Evolutionary conservation across 2,329 filamentous ascomycete species (phyloP).

Genomic region (Eutypa lata): DNA sequence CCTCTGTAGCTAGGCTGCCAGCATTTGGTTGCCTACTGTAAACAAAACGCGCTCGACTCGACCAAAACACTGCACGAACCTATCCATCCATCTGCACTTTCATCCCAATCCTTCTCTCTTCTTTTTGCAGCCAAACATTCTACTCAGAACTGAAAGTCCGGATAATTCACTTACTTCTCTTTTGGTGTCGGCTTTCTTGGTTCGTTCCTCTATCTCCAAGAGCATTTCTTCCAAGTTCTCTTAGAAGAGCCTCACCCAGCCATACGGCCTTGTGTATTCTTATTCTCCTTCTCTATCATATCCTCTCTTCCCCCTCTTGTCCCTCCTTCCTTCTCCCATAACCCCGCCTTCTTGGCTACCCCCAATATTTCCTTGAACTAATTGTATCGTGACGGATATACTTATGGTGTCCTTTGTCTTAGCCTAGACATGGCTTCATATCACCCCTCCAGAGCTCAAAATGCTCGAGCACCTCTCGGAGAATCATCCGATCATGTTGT

Average conservation of each 20-base stretch:
- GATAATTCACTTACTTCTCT: background rate
- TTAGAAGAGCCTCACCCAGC: no score
- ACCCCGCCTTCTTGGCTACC: background rate
- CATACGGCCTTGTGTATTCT: no score
- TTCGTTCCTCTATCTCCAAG: background rate
- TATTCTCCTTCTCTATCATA: no score
- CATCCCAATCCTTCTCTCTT: no score
- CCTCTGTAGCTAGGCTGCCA: no score
- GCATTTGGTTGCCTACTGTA: no score
- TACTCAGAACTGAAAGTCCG: no score
- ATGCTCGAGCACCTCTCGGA: conserved; percentile 23
- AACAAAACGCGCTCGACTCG: no score
- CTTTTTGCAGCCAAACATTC: no score
- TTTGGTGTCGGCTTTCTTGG: background rate
- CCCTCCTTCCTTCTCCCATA: background rate
- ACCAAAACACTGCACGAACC: no score
- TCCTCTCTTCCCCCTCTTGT: background rate
- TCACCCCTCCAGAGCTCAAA: conserved; percentile 17
- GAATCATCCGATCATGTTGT: conserved; percentile 27
- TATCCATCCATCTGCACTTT: no score
- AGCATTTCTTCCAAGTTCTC: background rate
- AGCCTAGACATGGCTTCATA: conserved; percentile 9
- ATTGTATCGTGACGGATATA: background rate
- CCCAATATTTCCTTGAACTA: background rate
- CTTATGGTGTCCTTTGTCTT: conserved; percentile 1